Base-by-base conservation (phyloP, 2,329 filamentous ascomycete species). In the Claviceps sp. region DNA sequence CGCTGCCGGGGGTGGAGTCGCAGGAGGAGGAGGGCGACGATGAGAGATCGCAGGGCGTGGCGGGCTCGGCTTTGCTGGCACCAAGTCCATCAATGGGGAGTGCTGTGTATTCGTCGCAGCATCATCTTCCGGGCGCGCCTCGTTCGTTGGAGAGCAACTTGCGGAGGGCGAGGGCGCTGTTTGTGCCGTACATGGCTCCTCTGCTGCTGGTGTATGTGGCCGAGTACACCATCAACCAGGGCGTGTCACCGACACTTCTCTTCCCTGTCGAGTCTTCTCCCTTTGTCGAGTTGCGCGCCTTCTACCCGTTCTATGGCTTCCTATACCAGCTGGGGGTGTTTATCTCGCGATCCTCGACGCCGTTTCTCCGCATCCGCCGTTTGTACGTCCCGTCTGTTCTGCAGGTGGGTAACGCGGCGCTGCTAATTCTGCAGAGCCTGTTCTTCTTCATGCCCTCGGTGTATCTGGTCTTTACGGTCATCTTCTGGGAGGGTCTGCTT, bases 171-270 rank as follows among this genome's bases (percentile, higher is more conserved):
- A 76, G 71, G 55, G 73, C 76, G 0, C 73, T 97, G 1, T 84
- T 96, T 62, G 72, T 94, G 45, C 81, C 81, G 0, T 84, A 84
- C 66, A 97, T 98, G 89, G 75, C 95, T 3, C 93, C 93, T 0
- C 76, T 98, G 14, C 75, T 97, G 38, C 72, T 97, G 16, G 93
- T 98, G 34, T 98, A 96, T 65, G 79, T 97, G 39, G 89, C 90
- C 52, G 93, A 98, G 71, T 98, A 98, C 66, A 94, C 87, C 52
- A 96, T 97, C 68, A 97, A 97, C 70, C 90, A 95, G 71, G 91
- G 90, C 39, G 89, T 97, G 0, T 76, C 89, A 0, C 91, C 93
- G 1, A 95, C 89, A 0, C 73, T 97, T 0, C 78, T 98, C 4
- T 98, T 95, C 64, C 89, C 90, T 0, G 73, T 96, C 1, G 64